Conservation (phyloP, 345 rosid genomes). For the Brassica cretica region DNA sequence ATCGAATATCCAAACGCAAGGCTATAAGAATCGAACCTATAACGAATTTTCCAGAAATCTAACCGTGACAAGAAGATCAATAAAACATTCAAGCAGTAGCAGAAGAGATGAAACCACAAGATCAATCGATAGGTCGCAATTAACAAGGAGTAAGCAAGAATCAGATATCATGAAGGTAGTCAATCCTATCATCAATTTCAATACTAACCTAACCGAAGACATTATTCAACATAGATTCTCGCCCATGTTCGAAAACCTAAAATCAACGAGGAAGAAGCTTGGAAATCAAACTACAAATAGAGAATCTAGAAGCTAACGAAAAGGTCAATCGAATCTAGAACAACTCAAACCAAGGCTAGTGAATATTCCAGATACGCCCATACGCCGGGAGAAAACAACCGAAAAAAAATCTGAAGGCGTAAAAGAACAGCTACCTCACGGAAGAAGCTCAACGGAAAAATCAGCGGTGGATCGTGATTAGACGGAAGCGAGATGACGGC, state of each 20-base stretch:
- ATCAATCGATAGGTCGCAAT: no score
- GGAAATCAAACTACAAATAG: neutral
- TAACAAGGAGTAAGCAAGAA: no score
- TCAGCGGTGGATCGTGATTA: conserved; percentile 12
- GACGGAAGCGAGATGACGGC: conserved; percentile 36
- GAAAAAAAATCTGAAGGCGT: neutral
- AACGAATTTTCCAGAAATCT: no score
- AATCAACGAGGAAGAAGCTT: neutral
- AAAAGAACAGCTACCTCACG: conserved; percentile 25
- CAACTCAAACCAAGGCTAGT: no score
- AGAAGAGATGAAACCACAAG: no score
- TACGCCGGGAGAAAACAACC: no score
- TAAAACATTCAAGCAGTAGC: no score
- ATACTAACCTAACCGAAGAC: conserved; percentile 15
- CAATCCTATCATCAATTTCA: neutral
- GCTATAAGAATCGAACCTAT: no score
- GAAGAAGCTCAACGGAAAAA: conserved; percentile 15
- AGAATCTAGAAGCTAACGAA: conserved; percentile 22
- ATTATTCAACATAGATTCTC: conserved; percentile 10
- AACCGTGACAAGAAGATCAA: no score
- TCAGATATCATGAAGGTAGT: no score
- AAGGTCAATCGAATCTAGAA: conserved; percentile 12
- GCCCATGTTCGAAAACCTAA: conserved; percentile 2
- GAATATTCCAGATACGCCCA: no score
- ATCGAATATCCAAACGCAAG: conserved; percentile 20